Percentiles rank a stretch among this genome's conserved stretches.
These are phyloP conservation scores for Rhexocercosporidium sp. DNA, from an alignment of 2,329 filamentous ascomycete genomes.

Conservation along the genomic window DNA sequence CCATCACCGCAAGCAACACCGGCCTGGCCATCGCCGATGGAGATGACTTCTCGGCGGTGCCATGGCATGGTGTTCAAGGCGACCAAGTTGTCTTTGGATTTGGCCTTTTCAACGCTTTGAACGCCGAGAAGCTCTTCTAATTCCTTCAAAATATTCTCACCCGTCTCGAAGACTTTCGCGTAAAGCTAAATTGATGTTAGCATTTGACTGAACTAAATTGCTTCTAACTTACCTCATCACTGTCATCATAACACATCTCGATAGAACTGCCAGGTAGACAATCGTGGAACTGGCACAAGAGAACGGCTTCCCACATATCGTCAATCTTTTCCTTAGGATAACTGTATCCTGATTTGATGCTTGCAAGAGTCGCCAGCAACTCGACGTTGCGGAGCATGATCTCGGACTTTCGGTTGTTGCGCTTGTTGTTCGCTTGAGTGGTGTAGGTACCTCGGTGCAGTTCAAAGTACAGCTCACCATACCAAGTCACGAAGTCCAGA, in stretches of 20 bases:
- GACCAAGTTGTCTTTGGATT: constrained; percentile 55
- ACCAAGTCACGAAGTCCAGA: constrained; percentile 88
- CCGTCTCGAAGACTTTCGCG: constrained; percentile 78
- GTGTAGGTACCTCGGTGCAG: constrained; percentile 97
- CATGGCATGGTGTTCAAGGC: constrained; percentile 89
- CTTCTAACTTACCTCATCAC: constrained; percentile 66
- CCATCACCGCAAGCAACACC: constrained; percentile 63
- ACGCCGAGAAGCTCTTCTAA: constrained; percentile 72
- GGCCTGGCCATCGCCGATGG: constrained; percentile 59
- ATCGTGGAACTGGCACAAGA: constrained; percentile 97
- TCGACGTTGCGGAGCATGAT: constrained; percentile 87
- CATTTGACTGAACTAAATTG: not conserved
- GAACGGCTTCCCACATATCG: constrained; percentile 89
- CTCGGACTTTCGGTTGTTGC: constrained; percentile 87
- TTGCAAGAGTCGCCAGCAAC: constrained; percentile 84
- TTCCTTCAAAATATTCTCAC: constrained; percentile 72
- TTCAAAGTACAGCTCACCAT: constrained; percentile 97
- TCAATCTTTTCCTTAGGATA: constrained; percentile 96
- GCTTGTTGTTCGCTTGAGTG: constrained; percentile 96
- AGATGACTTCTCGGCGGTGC: constrained; percentile 75
- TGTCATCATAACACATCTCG: constrained; percentile 98
- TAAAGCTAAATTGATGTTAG: constrained; percentile 65
- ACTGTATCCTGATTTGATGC: constrained; percentile 74
- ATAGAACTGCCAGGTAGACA: constrained; percentile 94
- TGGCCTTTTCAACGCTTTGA: constrained; percentile 49